Evolutionary conservation across 1,284 basidiomycete genomes (phyloP), one percentile per base, ranked within the genome.

Genomic region (Marasmius oreades): DNA sequence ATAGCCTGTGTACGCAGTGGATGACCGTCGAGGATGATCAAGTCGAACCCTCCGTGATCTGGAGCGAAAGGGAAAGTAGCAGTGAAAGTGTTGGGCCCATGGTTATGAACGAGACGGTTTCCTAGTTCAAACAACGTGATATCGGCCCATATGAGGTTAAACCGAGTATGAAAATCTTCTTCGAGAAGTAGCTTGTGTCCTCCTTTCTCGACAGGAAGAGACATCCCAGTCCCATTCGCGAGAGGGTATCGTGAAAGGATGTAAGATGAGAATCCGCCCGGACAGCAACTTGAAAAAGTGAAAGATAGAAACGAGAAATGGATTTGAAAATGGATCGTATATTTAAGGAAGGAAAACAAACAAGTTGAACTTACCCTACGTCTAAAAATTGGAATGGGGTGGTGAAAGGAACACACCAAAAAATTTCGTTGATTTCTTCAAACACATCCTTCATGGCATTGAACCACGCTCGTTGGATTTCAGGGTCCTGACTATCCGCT

Each of bases 21-120:
- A 53, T 70, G 70, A 7, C 67, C 71, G 52, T 73, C 73, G 51
- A 71, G 64, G 12, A 73, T 55, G 11, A 72, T 69, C 14, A 74
- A 59, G 52, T 67, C 62, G 55, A 68, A 71, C 14, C 24, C 52
- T 34, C 33, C 23, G 8, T 31, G 26, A 20, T 47, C 45, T 10
- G 52, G 52, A 10, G 43, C 7, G 24, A 56, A 53, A 16, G 58
- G 58, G 7, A 56, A 50, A 16, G 39, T n/a, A n/a, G n/a, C n/a
- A n/a, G 50, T 22, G 33, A 12, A 18, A 44, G 43, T 31, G 18
- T 26, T 26, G n/a, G 26, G 26, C 14, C 36, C 31, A 18, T 28
- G 18, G 37, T 31, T n/a, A n/a, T n/a, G n/a, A n/a, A n/a, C n/a
- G n/a, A 12, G 20, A 14, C 12, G 14, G 34, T 18, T 44, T 28